phyloP scores from a whole-genome alignment of 2,329 filamentous ascomycete species.

The Xylaria sp. region DNA sequence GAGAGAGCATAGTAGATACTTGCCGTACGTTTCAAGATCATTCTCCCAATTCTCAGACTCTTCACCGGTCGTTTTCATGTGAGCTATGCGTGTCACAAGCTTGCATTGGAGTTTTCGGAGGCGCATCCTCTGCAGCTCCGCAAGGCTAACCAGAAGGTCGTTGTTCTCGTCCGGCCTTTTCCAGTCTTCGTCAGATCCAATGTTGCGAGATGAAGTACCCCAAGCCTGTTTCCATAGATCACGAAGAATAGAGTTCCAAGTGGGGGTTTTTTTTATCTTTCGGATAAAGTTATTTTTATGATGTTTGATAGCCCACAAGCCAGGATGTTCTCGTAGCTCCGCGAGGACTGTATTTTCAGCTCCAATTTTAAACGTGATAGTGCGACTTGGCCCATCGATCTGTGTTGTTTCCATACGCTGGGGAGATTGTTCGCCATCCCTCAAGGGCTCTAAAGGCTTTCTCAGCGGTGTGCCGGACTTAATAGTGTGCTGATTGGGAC shows the following conservation, averaged over 20 bases:
- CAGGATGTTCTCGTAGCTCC: neutral
- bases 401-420: neutral
- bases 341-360: neutral
- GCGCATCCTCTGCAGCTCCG: conserved; percentile 1
- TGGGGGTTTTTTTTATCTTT: neutral
- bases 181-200: neutral
- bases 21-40: conserved; percentile 1
- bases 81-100: neutral
- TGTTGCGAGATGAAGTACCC: neutral
- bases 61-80: neutral
- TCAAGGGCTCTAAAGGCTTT: neutral
- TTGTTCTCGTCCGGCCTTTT: neutral
- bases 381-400: neutral
- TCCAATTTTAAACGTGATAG: neutral
- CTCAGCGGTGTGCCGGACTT: neutral
- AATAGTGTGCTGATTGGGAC: neutral
- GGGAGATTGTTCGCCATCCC: neutral
- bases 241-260: neutral
- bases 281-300: neutral
- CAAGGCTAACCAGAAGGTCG: neutral
- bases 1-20: neutral
- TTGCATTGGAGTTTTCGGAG: neutral
- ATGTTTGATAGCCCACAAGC: neutral
- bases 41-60: neutral
- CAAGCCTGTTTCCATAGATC: neutral